Percentiles rank a stretch among this genome's conserved stretches.
Evolutionary conservation across 2,329 filamentous ascomycete genomes (phyloP).

Genomic region (Ophiostoma montium): DNA sequence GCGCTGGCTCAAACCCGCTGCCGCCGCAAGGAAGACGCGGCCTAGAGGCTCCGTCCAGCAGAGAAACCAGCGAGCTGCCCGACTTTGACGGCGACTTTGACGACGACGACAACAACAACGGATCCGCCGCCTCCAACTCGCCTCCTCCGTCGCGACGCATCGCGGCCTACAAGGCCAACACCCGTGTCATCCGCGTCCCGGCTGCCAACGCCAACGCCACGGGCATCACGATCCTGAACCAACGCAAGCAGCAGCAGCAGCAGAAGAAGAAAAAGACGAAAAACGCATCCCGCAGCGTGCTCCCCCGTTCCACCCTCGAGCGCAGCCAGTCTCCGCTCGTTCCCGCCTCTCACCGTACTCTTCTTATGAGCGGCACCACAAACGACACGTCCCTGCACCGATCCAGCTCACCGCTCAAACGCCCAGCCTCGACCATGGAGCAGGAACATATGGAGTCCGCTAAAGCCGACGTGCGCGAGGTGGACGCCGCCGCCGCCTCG

Average conservation of each 20-base stretch:
- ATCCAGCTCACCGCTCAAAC: constrained; percentile 51
- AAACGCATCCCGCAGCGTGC: neutral
- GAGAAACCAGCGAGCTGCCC: constrained; percentile 4
- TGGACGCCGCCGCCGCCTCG: constrained; percentile 14
- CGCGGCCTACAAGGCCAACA: constrained; percentile 2
- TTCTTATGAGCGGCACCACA: constrained; percentile 48
- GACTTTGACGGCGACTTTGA: constrained; percentile 2
- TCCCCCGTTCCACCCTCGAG: constrained; percentile 14
- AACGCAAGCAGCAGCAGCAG: constrained; percentile 4
- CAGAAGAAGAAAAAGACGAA: neutral
- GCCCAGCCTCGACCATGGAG: constrained; percentile 49
- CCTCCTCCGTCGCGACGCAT: neutral
- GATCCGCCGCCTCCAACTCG: neutral
- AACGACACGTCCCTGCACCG: constrained; percentile 38
- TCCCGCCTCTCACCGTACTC: constrained; percentile 34
- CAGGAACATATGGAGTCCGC: constrained; percentile 10
- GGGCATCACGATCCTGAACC: neutral
- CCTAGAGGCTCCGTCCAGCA: neutral
- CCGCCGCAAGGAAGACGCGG: constrained; percentile 11
- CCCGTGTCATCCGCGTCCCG: constrained; percentile 1
- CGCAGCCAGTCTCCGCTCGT: constrained; percentile 39
- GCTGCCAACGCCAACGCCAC: neutral
- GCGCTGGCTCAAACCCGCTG: constrained; percentile 23
- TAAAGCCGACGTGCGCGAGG: constrained; percentile 7
- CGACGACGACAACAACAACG: neutral